phyloP scores from a whole-genome alignment of 768 basidiomycete species.

The Boletellus sp. region DNA sequence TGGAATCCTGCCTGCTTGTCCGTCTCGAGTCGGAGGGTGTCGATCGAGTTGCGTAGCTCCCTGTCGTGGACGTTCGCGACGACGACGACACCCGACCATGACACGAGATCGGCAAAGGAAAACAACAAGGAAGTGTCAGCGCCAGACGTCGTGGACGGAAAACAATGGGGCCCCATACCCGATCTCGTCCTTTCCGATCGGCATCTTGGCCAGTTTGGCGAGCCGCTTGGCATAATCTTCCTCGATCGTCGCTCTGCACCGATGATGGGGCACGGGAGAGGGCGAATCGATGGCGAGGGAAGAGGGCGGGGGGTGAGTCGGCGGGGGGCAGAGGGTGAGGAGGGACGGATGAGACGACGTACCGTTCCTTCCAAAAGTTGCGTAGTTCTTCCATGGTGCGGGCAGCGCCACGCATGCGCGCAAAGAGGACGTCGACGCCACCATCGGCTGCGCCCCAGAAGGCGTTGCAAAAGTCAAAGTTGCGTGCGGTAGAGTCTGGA shows the following conservation, averaged over 20 bases:
- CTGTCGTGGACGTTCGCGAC: no score
- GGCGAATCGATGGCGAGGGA: background rate
- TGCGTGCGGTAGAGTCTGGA: conserved; percentile 40
- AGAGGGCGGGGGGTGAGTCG: background rate
- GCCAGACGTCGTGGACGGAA: background rate
- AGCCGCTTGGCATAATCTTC: conserved; percentile 93
- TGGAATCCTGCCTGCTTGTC: conserved; percentile 78
- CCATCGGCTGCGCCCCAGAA: conserved; percentile 91
- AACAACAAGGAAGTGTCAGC: background rate
- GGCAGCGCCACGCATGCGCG: conserved; percentile 80
- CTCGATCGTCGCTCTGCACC: conserved; percentile 75
- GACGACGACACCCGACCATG: no score
- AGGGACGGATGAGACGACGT: conserved; percentile 20
- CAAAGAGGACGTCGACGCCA: conserved; percentile 87
- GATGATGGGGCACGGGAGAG: no score
- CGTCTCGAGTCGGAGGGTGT: conserved; percentile 78
- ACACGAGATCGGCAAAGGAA: background rate
- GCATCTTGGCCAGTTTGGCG: conserved; percentile 67
- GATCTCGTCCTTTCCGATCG: conserved; percentile 86
- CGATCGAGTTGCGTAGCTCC: conserved; percentile 76
- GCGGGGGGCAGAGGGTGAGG: conserved; percentile 6
- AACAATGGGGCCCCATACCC: conserved; percentile 55
- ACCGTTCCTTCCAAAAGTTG: conserved; percentile 94
- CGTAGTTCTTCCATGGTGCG: conserved; percentile 87
- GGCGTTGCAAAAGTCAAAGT: conserved; percentile 90